Conservation (phyloP, 768 basidiomycete species). For the Rhizopogon vinicolor region DNA sequence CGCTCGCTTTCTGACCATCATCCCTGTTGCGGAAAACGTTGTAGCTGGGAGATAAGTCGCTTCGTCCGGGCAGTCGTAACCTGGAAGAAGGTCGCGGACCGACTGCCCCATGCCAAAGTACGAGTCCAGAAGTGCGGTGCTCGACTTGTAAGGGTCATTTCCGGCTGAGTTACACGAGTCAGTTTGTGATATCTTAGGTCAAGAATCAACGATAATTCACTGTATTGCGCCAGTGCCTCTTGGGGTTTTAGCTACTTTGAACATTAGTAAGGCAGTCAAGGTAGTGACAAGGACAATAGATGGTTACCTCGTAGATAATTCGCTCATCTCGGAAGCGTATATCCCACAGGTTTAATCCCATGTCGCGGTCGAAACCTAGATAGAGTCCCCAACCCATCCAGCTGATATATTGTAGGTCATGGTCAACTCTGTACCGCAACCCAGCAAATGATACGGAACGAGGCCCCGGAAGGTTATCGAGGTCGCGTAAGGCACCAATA, state of each 20-base stretch:
- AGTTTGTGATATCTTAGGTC: neutral
- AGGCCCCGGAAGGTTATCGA: conserved; percentile 62
- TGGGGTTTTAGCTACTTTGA: conserved; percentile 48
- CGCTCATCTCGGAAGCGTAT: conserved; percentile 52
- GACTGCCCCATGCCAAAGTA: conserved; percentile 58
- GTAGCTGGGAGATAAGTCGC: conserved; percentile 55
- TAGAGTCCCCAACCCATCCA: conserved; percentile 69
- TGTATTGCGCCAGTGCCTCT: conserved; percentile 59
- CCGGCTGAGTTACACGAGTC: conserved; percentile 36
- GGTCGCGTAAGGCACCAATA: conserved; percentile 37
- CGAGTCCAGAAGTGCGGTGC: conserved; percentile 59
- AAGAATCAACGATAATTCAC: conserved; percentile 22
- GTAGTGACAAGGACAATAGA: neutral
- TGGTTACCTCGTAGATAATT: conserved; percentile 53
- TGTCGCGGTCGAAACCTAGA: conserved; percentile 62
- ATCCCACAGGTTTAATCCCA: conserved; percentile 64
- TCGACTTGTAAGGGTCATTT: conserved; percentile 55
- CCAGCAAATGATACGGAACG: conserved; percentile 60
- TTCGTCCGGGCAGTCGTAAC: conserved; percentile 65
- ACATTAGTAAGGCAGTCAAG: neutral
- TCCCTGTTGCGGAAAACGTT: conserved; percentile 41
- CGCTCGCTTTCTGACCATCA: conserved; percentile 41
- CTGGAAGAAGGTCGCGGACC: conserved; percentile 54
- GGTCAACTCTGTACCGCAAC: conserved; percentile 51
- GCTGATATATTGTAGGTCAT: conserved; percentile 44